These are phyloP conservation scores for Batkoa obscura DNA, from an alignment of 371 early-diverging fungal species.

Conservation along the genomic window DNA sequence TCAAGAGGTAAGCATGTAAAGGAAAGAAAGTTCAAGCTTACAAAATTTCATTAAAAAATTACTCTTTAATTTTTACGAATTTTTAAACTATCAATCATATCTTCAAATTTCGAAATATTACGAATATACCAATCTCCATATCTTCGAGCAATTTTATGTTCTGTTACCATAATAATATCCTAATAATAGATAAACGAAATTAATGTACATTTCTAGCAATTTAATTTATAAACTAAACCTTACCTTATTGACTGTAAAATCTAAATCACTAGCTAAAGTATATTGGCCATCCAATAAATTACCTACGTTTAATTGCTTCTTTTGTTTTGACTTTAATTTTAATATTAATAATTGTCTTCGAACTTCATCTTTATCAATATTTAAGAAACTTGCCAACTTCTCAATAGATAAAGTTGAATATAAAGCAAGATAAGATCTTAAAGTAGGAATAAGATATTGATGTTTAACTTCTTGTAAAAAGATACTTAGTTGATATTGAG, in stretches of 20 bases:
- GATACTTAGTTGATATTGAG: constrained; percentile 46
- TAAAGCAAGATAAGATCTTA: constrained; percentile 83
- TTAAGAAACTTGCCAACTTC: constrained; percentile 76
- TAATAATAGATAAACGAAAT: constrained; percentile 11
- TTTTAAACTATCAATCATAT: not conserved
- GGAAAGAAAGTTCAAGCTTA: too few species aligned
- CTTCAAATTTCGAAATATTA: constrained; percentile 69
- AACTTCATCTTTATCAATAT: constrained; percentile 56
- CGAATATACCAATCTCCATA: constrained; percentile 92
- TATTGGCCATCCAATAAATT: constrained; percentile 64
- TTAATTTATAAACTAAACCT: not conserved
- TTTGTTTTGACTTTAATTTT: constrained; percentile 83
- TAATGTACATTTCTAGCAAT: constrained; percentile 1
- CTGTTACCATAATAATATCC: constrained; percentile 85
- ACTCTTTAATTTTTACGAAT: too few species aligned
- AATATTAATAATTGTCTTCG: constrained; percentile 67
- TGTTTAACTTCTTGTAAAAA: constrained; percentile 69
- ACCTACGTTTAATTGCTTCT: constrained; percentile 44
- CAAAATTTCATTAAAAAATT: too few species aligned
- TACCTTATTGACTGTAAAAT: constrained; percentile 68
- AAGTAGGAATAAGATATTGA: constrained; percentile 66
- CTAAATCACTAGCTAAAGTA: constrained; percentile 61
- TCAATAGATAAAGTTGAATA: constrained; percentile 79
- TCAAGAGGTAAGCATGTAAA: too few species aligned
- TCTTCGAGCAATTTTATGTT: constrained; percentile 78